Base-by-base conservation (phyloP, 2,329 filamentous ascomycete species). In the Talaromyces sp. region DNA sequence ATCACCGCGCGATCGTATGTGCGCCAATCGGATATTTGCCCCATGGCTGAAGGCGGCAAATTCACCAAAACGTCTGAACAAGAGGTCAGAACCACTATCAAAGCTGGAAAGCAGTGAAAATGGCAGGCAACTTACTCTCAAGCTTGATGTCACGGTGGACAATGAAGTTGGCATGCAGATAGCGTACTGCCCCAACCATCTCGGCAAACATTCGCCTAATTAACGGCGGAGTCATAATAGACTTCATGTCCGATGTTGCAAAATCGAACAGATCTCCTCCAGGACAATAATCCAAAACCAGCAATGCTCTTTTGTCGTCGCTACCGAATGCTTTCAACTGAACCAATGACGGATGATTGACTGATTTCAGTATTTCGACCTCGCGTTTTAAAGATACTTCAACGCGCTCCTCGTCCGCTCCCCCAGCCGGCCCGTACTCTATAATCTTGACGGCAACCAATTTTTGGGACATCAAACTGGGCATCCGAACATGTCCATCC, bases 81-180 rank as follows among this genome's bases (percentile, higher is more conserved):
- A 56, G 67, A 37, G 62, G 71, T 75, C 56, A 71, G 69, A 71
- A 61, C 62, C 25, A 15, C 52, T 11, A 41, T 47, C 45, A 7
- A 37, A 35, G n/a, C 59, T 19, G 25, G 37, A 45, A 62, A n/a
- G 56, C 54, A 27, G 54, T 47, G 57, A 67, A 62, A 22, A 41
- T 25, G 63, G 37, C 35, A 45, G 54, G 35, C 31, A 33, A 83
- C 89, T 79, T 85, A 95, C 91, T 99, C 83, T 99, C 95, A 66
- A 99, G 88, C 80, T 99, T 99, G 78, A 99, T 96, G 77, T 99
- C 95, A 67, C 95, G 88, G 76, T 99, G 95, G 62, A 98, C 94
- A 74, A 99, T 97, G 70, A 87, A 89, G 71, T 91, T 84, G 62
- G 87, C 83, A 77, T 99, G 95, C 58, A 99, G 82, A 80, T 98